Evolutionary conservation across 371 early-diverging fungal genomes (phyloP).

Genomic region (Gilbertella persicaria): DNA sequence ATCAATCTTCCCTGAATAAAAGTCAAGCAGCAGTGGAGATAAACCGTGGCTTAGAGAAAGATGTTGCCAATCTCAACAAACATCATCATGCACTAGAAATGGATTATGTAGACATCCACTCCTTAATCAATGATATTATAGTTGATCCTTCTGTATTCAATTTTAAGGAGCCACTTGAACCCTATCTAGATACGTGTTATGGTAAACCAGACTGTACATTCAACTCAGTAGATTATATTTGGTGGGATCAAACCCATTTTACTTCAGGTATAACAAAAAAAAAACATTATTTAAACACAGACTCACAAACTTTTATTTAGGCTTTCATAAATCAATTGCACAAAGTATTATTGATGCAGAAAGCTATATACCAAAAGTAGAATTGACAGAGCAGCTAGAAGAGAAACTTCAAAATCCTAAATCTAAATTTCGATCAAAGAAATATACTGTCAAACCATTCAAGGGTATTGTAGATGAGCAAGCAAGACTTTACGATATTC

Average conservation of each 20-base stretch:
- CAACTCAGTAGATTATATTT: conserved; percentile 35
- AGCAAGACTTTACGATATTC: conserved; percentile 17
- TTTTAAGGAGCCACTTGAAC: conserved; percentile 24
- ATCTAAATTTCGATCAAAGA: conserved; percentile 27
- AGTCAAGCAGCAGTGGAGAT: conserved; percentile 31
- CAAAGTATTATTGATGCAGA: conserved; percentile 39
- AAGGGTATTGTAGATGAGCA: conserved; percentile 29
- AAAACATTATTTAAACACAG: neutral
- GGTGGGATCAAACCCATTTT: conserved; percentile 51
- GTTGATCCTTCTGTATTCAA: conserved; percentile 34
- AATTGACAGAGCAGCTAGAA: conserved; percentile 9
- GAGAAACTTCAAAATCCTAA: conserved; percentile 16
- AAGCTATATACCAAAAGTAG: conserved; percentile 24
- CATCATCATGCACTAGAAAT: conserved; percentile 39
- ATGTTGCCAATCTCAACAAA: conserved; percentile 37
- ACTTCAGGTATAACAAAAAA: conserved; percentile 35
- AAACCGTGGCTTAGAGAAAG: conserved; percentile 29
- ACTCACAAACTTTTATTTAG: conserved; percentile 5
- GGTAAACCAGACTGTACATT: conserved; percentile 11
- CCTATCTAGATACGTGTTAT: conserved; percentile 34
- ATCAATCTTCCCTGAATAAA: conserved; percentile 8
- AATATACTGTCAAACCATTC: conserved; percentile 21
- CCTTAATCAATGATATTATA: conserved; percentile 32
- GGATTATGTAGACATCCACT: conserved; percentile 37
- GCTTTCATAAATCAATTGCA: conserved; percentile 36